Percentiles rank a stretch among this genome's conserved stretches.
Evolutionary conservation across 2,329 filamentous ascomycete species (phyloP).

Genomic region (Amphichorda felina): DNA sequence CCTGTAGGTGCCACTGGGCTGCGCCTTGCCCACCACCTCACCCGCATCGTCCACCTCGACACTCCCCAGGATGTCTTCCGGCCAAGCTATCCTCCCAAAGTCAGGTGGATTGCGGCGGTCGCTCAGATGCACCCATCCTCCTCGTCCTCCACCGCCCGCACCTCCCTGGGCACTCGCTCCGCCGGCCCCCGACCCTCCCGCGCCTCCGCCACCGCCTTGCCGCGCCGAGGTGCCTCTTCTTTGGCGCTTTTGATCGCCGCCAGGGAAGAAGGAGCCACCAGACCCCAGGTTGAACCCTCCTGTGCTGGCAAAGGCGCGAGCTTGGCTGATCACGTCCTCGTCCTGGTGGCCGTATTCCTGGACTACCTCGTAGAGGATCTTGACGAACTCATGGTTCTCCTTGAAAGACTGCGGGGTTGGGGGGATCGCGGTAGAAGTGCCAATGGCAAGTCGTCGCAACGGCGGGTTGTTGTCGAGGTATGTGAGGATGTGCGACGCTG

Average conservation of each 20-base stretch:
- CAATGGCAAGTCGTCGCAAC: constrained; percentile 40
- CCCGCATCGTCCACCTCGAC: constrained; percentile 50
- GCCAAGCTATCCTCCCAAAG: constrained; percentile 56
- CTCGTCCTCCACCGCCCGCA: constrained; percentile 44
- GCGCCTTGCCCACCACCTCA: constrained; percentile 43
- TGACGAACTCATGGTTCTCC: constrained; percentile 47
- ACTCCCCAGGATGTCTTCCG: constrained; percentile 59
- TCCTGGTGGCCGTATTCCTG: constrained; percentile 43
- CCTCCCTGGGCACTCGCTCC: constrained; percentile 51
- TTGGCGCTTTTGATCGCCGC: constrained; percentile 24
- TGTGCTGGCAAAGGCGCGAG: constrained; percentile 45
- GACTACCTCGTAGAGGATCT: constrained; percentile 46
- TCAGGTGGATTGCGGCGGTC: constrained; percentile 53
- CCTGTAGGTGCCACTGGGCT: constrained; percentile 51
- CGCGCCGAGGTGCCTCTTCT: constrained; percentile 17
- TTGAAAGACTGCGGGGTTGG: constrained; percentile 48
- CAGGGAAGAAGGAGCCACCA: constrained; percentile 36
- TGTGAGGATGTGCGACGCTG: constrained; percentile 40
- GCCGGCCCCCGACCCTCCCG: constrained; percentile 33
- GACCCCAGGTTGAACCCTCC: constrained; percentile 41
- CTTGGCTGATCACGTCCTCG: constrained; percentile 41
- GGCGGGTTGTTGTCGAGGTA: constrained; percentile 48
- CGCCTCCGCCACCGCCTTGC: constrained; percentile 25
- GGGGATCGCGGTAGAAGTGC: constrained; percentile 44
- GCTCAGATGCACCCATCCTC: constrained; percentile 54